Percentiles rank a stretch among this genome's conserved stretches.
Evolutionary conservation across 352 stramenopile genomes (phyloP).

Genomic region (Globisporangium viniferum): DNA sequence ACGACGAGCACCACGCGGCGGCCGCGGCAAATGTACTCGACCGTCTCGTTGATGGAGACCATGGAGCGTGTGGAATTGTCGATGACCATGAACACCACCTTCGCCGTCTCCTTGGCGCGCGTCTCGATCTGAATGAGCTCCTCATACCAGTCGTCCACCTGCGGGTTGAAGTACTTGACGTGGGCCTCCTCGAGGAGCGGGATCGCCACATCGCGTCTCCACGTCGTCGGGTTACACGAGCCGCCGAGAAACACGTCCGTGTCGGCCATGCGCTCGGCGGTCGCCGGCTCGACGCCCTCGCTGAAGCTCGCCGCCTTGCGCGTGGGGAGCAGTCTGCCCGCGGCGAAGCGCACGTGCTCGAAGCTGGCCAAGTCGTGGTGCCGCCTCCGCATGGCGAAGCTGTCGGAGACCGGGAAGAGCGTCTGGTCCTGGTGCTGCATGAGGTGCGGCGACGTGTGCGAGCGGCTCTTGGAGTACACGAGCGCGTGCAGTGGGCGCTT

Average conservation of each 20-base stretch:
- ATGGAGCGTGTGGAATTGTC: slow-evolving; percentile 75
- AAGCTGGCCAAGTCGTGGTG: slow-evolving; percentile 17
- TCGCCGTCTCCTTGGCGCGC: slow-evolving; percentile 74
- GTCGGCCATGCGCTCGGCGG: slow-evolving; percentile 28
- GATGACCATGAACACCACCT: slow-evolving; percentile 86
- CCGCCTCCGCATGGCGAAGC: slow-evolving; percentile 13
- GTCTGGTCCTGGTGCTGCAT: slow-evolving; percentile 29
- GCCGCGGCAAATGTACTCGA: slow-evolving; percentile 83
- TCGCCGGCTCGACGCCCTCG: slow-evolving; percentile 35
- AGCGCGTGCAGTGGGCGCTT: slow-evolving; percentile 40
- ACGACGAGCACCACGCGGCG: slow-evolving; percentile 77
- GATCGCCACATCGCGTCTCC: slow-evolving; percentile 74
- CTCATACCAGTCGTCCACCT: slow-evolving; percentile 88
- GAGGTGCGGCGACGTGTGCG: slow-evolving; percentile 71
- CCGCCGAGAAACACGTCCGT: slow-evolving; percentile 80
- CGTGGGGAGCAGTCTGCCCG: slow-evolving; percentile 17
- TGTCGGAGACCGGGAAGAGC: slow-evolving; percentile 17
- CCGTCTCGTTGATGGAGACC: slow-evolving; percentile 84
- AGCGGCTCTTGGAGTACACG: slow-evolving; percentile 37
- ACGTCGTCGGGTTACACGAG: slow-evolving; percentile 89
- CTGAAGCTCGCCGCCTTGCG: slow-evolving; percentile 57
- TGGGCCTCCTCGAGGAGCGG: slow-evolving; percentile 61
- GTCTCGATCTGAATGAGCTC: slow-evolving; percentile 83
- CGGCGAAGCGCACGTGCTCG: slow-evolving; percentile 15
- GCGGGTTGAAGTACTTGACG: slow-evolving; percentile 86